Conservation (phyloP, 768 basidiomycete genomes). For the Leccinum incarnatum region DNA sequence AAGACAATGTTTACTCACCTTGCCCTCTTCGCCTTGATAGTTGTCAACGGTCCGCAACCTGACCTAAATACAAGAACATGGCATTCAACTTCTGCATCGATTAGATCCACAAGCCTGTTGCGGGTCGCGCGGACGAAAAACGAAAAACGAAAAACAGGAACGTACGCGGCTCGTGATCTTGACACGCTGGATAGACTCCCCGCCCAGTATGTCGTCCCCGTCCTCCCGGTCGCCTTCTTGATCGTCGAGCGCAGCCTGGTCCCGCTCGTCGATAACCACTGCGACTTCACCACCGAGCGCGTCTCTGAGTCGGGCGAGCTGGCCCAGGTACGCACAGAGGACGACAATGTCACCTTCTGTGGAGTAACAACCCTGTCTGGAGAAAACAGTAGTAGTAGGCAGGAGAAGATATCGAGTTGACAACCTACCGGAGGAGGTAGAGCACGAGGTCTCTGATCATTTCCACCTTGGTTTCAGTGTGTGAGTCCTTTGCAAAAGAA, state of each 20-base stretch:
- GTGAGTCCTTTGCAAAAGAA: constrained; percentile 2
- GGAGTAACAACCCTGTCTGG: constrained; percentile 48
- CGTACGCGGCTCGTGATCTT: constrained; percentile 52
- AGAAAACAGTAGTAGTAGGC: background rate
- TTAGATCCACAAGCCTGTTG: background rate
- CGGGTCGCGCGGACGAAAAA: background rate
- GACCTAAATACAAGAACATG: constrained; percentile 40
- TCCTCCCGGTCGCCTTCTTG: constrained; percentile 44
- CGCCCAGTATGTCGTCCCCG: constrained; percentile 17
- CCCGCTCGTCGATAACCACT: constrained; percentile 67
- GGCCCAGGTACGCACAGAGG: constrained; percentile 52
- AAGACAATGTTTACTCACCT: constrained; percentile 31
- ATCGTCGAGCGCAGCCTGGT: constrained; percentile 57
- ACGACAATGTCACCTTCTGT: constrained; percentile 51
- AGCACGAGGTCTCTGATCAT: constrained; percentile 55
- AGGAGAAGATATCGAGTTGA: background rate
- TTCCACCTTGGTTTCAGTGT: constrained; percentile 27
- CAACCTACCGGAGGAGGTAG: constrained; percentile 42
- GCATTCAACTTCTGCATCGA: background rate
- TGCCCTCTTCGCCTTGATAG: constrained; percentile 74
- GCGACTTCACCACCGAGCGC: constrained; percentile 47
- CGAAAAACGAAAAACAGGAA: background rate
- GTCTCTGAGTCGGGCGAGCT: constrained; percentile 44
- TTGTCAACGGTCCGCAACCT: constrained; percentile 74
- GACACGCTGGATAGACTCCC: constrained; percentile 41